phyloP scores from a whole-genome alignment of 2,329 filamentous ascomycete species.

The Phyllosticta citriasiana region DNA sequence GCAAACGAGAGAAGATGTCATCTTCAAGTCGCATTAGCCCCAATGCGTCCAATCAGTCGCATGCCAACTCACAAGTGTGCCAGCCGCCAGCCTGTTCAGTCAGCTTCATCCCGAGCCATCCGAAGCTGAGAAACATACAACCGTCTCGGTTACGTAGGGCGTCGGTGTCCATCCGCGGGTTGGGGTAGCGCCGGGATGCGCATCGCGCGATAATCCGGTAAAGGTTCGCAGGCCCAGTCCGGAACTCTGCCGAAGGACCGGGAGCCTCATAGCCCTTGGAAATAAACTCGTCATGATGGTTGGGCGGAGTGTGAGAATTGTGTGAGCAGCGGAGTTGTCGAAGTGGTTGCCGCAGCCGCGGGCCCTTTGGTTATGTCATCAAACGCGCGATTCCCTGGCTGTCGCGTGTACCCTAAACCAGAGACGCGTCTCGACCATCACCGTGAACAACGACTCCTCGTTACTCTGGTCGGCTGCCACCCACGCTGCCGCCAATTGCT shows the following conservation, averaged over 20 bases:
- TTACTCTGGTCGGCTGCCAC: not conserved
- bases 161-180: conserved; percentile 33
- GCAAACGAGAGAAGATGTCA: conserved; percentile 38
- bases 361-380: not conserved
- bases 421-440: conserved; percentile 2
- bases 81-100: conserved; percentile 38
- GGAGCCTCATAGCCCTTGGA: conserved; percentile 18
- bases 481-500: not conserved
- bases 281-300: conserved; percentile 23
- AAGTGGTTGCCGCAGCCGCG: not conserved
- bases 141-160: conserved; percentile 42
- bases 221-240: conserved; percentile 17
- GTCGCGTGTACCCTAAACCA: not conserved
- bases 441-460: not conserved
- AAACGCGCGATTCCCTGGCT: conserved; percentile 1
- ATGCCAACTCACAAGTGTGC: conserved; percentile 33
- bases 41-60: not conserved
- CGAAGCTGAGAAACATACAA: conserved; percentile 23
- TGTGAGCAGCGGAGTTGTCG: not conserved
- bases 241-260: conserved; percentile 8
- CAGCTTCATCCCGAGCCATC: conserved; percentile 16
- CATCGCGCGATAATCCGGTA: conserved; percentile 12
- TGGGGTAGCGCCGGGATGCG: conserved; percentile 15
- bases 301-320: not conserved
- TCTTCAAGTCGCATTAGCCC: conserved; percentile 14